Evolutionary conservation across 2,329 filamentous ascomycete species (phyloP).

Genomic region (Pseudogymnoascus sp.): DNA sequence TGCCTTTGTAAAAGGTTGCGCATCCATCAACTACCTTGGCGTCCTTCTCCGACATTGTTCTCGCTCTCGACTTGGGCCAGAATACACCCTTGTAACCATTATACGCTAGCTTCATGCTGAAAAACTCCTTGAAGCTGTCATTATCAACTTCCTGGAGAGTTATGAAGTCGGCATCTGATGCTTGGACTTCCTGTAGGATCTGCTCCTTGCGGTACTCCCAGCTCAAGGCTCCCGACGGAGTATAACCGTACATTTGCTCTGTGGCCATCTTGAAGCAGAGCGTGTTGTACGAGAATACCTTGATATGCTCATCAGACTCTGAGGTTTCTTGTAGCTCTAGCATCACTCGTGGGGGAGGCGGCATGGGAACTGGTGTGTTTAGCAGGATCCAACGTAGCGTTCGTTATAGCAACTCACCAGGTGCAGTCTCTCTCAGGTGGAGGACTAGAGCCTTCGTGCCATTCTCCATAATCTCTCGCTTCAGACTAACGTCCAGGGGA

Average conservation of each 20-base stretch:
- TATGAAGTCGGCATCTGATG: conserved; percentile 78
- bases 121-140: conserved; percentile 85
- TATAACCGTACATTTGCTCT: conserved; percentile 79
- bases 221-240: conserved; percentile 68
- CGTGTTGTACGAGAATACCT: conserved; percentile 90
- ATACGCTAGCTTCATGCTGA: conserved; percentile 77
- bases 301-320: conserved; percentile 61
- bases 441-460: conserved; percentile 81
- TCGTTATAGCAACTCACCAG: conserved; percentile 53
- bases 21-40: conserved; percentile 90
- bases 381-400: conserved; percentile 13
- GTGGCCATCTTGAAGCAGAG: conserved; percentile 92
- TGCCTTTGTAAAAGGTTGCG: conserved; percentile 92
- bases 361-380: conserved; percentile 56
- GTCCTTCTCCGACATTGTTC: conserved; percentile 86
- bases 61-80: conserved; percentile 82
- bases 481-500: conserved; percentile 67
- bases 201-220: conserved; percentile 84
- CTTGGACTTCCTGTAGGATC: conserved; percentile 75
- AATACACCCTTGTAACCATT: conserved; percentile 91
- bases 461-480: conserved; percentile 76
- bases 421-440: conserved; percentile 74
- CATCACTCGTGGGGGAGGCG: conserved; percentile 69
- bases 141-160: conserved; percentile 91
- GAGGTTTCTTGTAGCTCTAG: conserved; percentile 64